These are phyloP conservation scores for Pleurozium schreberi DNA, from an alignment of 225 moss, liverwort and hornwort species.

Conservation along the genomic window DNA sequence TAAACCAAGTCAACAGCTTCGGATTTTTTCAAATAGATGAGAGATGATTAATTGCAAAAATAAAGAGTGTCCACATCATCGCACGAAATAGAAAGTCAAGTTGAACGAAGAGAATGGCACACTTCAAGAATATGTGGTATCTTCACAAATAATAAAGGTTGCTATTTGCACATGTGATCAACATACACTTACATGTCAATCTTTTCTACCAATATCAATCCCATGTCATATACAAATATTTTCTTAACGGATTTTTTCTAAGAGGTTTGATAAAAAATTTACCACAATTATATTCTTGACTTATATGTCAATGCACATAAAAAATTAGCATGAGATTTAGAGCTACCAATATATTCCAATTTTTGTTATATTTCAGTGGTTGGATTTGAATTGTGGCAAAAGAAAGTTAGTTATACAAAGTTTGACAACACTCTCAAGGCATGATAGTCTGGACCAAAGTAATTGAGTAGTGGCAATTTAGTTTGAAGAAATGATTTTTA, in stretches of 20 bases:
- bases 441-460: neutral
- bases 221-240: accelerated
- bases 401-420: too few species aligned
- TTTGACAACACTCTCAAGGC: neutral
- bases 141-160: neutral
- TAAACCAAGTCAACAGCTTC: too few species aligned
- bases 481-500: neutral
- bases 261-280: neutral
- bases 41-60: too few species aligned
- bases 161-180: neutral
- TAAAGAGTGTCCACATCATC: too few species aligned
- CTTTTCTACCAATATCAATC: neutral
- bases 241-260: accelerated
- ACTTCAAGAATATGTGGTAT: neutral
- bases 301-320: neutral
- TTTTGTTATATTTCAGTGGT: neutral
- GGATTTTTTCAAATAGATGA: too few species aligned
- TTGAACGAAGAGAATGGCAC: neutral
- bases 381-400: neutral
- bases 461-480: neutral
- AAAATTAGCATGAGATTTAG: accelerated
- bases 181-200: neutral
- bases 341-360: neutral
- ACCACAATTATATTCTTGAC: accelerated
- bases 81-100: too few species aligned